Base-by-base conservation (phyloP, 139 green algal species). In the Spirogloea muscicola region DNA sequence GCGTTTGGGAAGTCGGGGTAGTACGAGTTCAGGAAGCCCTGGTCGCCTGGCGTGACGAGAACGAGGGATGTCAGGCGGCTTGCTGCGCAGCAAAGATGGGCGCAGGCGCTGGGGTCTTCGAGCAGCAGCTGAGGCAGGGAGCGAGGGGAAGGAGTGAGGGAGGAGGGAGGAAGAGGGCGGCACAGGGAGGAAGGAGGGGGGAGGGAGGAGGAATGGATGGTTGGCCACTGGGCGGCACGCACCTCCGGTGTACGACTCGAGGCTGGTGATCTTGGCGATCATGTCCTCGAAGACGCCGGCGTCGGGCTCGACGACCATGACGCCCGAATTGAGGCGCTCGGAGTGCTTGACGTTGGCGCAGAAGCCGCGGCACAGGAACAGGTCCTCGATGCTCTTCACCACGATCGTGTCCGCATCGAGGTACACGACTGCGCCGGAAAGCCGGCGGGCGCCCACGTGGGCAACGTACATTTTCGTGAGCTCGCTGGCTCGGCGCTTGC, bases 1-100 rank as follows among this genome's bases (percentile, higher is more conserved):
- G 82, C 68, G 40, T 82, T 73, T 13, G 82, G 42, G 61, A 91
- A 92, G 25, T 84, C 76, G 7, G 46, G 31, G 44, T 87, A 91
- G 72, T 89, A 93, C 10, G 41, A 52, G 38, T 93, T 93, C 18
- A 93, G 67, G 69, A 93, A 93, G 18, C 89, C 89, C 61, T 89
- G 85, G 65, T 90, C 86, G 1, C 86, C 86, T 76, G 58, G 51
- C n/a, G n/a, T n/a, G n/a, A n/a, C n/a, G n/a, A n/a, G n/a, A n/a
- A n/a, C n/a, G n/a, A n/a, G n/a, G n/a, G n/a, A n/a, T n/a, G n/a
- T n/a, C 13, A 13, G 13, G 57, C 57, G 13, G 13, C 13, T 65
- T 18, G 13, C 16, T 13, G 36, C 18, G 13, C 13, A 16, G 18
- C 13, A 65, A 65, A 55, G 21, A 55, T n/a, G n/a, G n/a, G n/a